These are phyloP conservation scores for Phytophthora foliorum DNA, from an alignment of 352 stramenopile genomes.

Conservation along the genomic window DNA sequence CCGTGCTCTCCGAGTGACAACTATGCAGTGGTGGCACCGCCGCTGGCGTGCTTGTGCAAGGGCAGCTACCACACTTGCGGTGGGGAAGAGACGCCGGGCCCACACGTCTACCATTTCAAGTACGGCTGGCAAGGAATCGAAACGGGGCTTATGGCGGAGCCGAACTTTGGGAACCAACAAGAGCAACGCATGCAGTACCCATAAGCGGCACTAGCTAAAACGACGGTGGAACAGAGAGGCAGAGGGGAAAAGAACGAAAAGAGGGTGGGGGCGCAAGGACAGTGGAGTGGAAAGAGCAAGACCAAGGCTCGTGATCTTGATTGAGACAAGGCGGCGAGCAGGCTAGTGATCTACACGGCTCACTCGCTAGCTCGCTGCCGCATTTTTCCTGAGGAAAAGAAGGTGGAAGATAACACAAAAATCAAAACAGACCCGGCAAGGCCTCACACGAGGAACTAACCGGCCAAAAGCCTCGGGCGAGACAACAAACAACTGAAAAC, in stretches of 20 bases:
- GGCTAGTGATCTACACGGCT: constrained; percentile 22
- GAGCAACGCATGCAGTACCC: constrained; percentile 47
- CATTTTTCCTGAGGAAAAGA: constrained; percentile 37
- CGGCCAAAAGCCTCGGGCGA: constrained; percentile 28
- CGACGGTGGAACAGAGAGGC: constrained; percentile 2
- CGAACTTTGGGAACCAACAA: constrained; percentile 42
- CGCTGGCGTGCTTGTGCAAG: constrained; percentile 58
- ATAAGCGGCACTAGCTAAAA: constrained; percentile 29
- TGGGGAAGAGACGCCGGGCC: constrained; percentile 45
- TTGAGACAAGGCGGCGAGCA: constrained; percentile 35
- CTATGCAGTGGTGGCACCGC: constrained; percentile 49
- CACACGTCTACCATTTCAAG: constrained; percentile 86
- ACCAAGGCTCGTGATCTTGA: constrained; percentile 36
- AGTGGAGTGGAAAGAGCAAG: constrained; percentile 47
- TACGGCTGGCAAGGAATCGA: constrained; percentile 84
- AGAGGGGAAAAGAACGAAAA: constrained; percentile 15
- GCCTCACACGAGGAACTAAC: constrained; percentile 35
- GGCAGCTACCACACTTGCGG: constrained; percentile 65
- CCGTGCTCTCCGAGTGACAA: constrained; percentile 76
- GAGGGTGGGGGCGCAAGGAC: constrained; percentile 16
- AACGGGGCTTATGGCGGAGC: constrained; percentile 40
- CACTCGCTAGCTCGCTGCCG: constrained; percentile 26
- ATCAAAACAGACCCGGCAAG: constrained; percentile 49
- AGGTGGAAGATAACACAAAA: constrained; percentile 50
- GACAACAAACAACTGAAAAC: constrained; percentile 41